phyloP scores from a whole-genome alignment of 805 yeast species.

The Candida nitratophila region DNA sequence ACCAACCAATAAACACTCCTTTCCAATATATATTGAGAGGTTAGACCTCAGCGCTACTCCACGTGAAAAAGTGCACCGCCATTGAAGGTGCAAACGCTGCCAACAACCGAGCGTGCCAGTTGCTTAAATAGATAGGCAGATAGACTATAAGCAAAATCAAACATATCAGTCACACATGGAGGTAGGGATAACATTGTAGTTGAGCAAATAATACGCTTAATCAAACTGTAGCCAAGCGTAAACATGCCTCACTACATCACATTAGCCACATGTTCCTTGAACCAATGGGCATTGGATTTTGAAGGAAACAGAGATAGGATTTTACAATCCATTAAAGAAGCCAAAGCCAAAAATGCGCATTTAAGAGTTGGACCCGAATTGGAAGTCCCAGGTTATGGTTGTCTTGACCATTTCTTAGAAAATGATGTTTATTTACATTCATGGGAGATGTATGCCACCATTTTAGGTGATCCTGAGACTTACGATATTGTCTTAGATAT shows the following conservation, averaged over 20 bases:
- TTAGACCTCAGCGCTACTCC: no score
- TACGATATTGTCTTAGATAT: slow-evolving; percentile 77
- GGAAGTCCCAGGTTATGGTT: slow-evolving; percentile 92
- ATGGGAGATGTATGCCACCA: slow-evolving; percentile 90
- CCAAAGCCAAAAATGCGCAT: slow-evolving; percentile 69
- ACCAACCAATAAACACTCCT: no score
- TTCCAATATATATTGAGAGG: no score
- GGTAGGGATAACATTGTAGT: no score
- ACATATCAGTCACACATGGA: not conserved
- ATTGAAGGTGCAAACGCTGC: no score
- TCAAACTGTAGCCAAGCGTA: no score
- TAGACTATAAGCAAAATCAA: not conserved
- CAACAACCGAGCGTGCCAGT: no score
- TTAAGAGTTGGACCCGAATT: slow-evolving; percentile 96
- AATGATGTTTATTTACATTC: slow-evolving; percentile 82
- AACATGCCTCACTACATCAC: slow-evolving; percentile 89
- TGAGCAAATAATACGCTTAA: no score
- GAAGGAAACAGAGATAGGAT: slow-evolving; percentile 96
- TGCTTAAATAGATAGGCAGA: no score
- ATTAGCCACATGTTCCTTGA: slow-evolving; percentile 86
- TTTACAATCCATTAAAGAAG: slow-evolving; percentile 66
- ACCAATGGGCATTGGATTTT: slow-evolving; percentile 98
- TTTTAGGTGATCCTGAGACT: slow-evolving; percentile 60
- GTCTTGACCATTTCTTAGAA: slow-evolving; percentile 88
- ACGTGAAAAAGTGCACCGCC: no score